These are phyloP conservation scores for Irineochytrium annulatum DNA, from an alignment of 192 early-diverging fungal genomes.

Conservation along the genomic window DNA sequence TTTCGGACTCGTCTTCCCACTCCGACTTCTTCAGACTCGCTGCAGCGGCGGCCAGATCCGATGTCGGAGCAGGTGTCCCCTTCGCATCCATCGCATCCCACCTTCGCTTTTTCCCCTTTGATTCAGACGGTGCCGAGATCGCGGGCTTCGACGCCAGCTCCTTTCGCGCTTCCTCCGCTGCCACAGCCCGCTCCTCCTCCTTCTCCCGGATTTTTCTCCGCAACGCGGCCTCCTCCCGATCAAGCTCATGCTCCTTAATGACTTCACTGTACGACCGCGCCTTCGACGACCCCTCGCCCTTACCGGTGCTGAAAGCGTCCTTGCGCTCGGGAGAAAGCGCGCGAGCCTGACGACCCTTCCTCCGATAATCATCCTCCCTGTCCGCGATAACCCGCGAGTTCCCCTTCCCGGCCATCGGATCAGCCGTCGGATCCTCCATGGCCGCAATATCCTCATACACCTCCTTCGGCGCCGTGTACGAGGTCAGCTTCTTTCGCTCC, in stretches of 20 bases:
- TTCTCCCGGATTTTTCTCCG: conserved; percentile 68
- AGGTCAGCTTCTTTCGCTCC: conserved; percentile 55
- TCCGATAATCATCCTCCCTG: conserved; percentile 84
- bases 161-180: conserved; percentile 71
- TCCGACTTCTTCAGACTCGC: conserved; percentile 39
- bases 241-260: conserved; percentile 80
- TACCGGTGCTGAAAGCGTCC: conserved; percentile 7
- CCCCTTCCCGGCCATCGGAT: conserved; percentile 48
- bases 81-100: conserved; percentile 65
- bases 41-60: conserved; percentile 15
- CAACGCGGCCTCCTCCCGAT: conserved; percentile 75
- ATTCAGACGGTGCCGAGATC: conserved; percentile 7
- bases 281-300: conserved; percentile 26
- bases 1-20: conserved; percentile 66
- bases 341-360: conserved; percentile 69
- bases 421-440: conserved; percentile 27
- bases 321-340: conserved; percentile 73
- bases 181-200: conserved; percentile 65
- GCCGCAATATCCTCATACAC: conserved; percentile 62
- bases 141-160: conserved; percentile 52
- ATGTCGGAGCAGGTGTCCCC: conserved; percentile 18
- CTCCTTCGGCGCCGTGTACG: conserved; percentile 80
- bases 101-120: conserved; percentile 52
- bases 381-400: conserved; percentile 70
- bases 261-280: conserved; percentile 77